A percentile compares a stretch with the other conserved stretches of the same genome.
phyloP scores from a whole-genome alignment of 345 rosid genomes.

The Citrus cavaleriei region DNA sequence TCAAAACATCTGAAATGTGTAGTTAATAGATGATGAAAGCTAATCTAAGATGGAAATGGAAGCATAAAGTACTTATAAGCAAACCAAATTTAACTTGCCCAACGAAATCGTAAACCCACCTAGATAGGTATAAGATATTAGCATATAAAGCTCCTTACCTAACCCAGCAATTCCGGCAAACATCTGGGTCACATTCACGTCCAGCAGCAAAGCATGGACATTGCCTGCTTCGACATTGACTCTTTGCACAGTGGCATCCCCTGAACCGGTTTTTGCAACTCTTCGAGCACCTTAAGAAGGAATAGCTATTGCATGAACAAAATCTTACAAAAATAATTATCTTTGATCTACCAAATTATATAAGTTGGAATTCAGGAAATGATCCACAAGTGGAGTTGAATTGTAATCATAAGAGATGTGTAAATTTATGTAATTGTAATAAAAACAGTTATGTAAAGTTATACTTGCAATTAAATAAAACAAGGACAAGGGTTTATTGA shows the following conservation, averaged over 20 bases:
- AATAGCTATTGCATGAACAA: conserved; percentile 10
- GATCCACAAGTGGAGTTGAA: background rate
- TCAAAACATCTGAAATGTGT: background rate
- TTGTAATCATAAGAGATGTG: background rate
- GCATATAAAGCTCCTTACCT: conserved; percentile 41
- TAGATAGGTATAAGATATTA: background rate
- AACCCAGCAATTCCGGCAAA: conserved; percentile 83
- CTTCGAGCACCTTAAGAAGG: conserved; percentile 77
- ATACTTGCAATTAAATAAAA: background rate
- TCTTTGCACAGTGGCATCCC: conserved; percentile 99
- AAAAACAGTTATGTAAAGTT: background rate
- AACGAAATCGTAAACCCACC: background rate
- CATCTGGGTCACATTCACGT: conserved; percentile 99
- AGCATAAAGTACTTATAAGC: background rate
- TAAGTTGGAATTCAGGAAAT: background rate
- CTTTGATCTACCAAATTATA: background rate
- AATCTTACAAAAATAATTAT: background rate
- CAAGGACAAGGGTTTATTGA: background rate
- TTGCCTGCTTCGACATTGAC: conserved; percentile 97
- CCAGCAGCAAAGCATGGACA: conserved; percentile 99
- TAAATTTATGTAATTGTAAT: background rate
- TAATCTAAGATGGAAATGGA: background rate
- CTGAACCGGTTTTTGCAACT: conserved; percentile 96
- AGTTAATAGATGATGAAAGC: background rate
- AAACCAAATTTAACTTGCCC: background rate